Evolutionary conservation across 441 rosid genomes (phyloP).

Genomic region (Cnidoscolus chayamansa): DNA sequence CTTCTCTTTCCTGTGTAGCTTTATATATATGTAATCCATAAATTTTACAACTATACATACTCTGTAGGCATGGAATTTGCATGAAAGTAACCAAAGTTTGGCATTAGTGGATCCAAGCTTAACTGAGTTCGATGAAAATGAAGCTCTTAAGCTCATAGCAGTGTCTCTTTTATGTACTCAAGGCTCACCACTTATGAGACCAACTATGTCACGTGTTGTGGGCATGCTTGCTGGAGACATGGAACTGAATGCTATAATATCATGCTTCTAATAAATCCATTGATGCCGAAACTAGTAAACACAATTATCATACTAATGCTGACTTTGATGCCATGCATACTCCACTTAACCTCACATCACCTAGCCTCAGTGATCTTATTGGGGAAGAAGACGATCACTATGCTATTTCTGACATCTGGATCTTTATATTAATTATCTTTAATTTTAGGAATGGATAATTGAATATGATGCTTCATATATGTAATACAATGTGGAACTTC

Average conservation of each 20-base stretch:
- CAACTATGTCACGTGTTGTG: constrained; percentile 59
- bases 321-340: constrained; percentile 7
- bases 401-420: too few relatives aligned
- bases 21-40: neutral
- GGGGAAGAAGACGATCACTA: constrained; percentile 18
- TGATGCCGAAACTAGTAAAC: neutral
- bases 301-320: neutral
- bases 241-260: constrained; percentile 40
- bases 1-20: neutral
- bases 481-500: too few relatives aligned
- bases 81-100: constrained; percentile 31
- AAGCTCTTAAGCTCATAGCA: constrained; percentile 39
- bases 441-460: too few relatives aligned
- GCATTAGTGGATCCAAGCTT: constrained; percentile 34
- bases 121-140: constrained; percentile 25
- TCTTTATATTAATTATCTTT: too few relatives aligned
- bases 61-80: constrained; percentile 39
- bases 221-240: constrained; percentile 61
- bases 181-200: constrained; percentile 44
- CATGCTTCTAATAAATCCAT: neutral
- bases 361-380: constrained; percentile 25
- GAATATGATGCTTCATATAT: too few relatives aligned
- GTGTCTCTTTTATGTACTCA: constrained; percentile 56
- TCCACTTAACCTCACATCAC: constrained; percentile 14
- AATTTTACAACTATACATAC: neutral